Evolutionary conservation across 805 yeast species (phyloP), one percentile per base, ranked within the genome.

Genomic region (Candida cerambycidarum): DNA sequence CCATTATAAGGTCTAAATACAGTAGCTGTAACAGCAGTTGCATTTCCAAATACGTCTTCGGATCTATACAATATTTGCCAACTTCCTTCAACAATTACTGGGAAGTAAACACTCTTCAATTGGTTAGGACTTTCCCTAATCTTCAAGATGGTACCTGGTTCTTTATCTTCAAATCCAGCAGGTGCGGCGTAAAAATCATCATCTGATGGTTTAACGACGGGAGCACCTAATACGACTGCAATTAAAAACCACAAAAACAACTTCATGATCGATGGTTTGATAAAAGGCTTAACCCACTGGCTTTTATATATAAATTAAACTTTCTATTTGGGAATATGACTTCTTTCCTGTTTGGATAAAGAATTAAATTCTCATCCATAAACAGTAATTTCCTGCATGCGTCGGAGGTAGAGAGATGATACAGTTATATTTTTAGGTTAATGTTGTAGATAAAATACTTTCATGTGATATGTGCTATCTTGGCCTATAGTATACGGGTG

Each of bases 1-100:
- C 62, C 58, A 44, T 57, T 57, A 40, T 42, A 52, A 3, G 69
- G 69, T 46, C 58, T 56, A 21, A 62, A 48, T 3, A 63, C 34
- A 1, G 66, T 61, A 13, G 65, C 35, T 0, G 53, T 56, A 7
- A 58, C 42, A 1, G 57, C 62, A 8, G 51, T 52, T 5, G 65
- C 52, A 23, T 57, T 49, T 1, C 65, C 66, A 34, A 44, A 42
- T 10, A 56, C 39, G 41, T 62, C 66, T 32, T 51, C 49, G 1
- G 61, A 53, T 31, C 59, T 39, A 1, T 53, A 52, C 16, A 55
- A 43, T 5, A 55, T 38, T 36, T 58, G 61, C 62, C 62, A 58
- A 5, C 57, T 37, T 36, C 51, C 45, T 32, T 55, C 49, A 11
- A 61, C 46, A 15, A 53, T 47, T n/a, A 55, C 47, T 2, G 54